Evolutionary conservation across 257 asterid species (phyloP).

Genomic region (Osmanthus fragrans): DNA sequence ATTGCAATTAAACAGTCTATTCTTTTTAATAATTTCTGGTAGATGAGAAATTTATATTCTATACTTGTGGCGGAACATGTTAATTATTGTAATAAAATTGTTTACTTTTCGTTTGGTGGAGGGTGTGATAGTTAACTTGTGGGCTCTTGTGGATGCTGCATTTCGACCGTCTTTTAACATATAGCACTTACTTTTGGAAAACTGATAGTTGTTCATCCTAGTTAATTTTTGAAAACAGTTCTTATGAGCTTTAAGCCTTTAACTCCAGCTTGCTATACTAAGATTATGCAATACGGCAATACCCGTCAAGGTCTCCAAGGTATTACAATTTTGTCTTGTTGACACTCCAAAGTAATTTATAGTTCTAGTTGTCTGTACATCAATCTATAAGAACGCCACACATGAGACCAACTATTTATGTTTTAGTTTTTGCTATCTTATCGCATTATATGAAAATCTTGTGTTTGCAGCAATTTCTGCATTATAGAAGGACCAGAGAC

Average conservation of each 20-base stretch:
- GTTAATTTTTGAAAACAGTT: background rate
- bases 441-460: background rate
- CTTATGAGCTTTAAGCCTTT: background rate
- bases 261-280: background rate
- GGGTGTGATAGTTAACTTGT: background rate
- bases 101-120: background rate
- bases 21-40: background rate
- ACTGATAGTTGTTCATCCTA: background rate
- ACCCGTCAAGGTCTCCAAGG: background rate
- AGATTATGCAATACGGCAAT: no score
- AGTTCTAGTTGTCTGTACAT: background rate
- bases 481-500: constrained; percentile 97
- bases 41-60: background rate
- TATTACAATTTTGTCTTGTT: no score
- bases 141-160: background rate
- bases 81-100: background rate
- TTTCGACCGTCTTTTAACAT: background rate
- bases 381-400: background rate
- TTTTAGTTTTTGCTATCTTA: background rate
- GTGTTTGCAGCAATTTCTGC: constrained; percentile 71
- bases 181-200: background rate
- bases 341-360: no score
- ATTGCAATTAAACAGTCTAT: background rate
- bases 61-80: background rate
- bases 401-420: background rate